Evolutionary conservation across 495 filamentous ascomycete genomes (phyloP).

Genomic region (Hypoxylon lienhwacheense): DNA sequence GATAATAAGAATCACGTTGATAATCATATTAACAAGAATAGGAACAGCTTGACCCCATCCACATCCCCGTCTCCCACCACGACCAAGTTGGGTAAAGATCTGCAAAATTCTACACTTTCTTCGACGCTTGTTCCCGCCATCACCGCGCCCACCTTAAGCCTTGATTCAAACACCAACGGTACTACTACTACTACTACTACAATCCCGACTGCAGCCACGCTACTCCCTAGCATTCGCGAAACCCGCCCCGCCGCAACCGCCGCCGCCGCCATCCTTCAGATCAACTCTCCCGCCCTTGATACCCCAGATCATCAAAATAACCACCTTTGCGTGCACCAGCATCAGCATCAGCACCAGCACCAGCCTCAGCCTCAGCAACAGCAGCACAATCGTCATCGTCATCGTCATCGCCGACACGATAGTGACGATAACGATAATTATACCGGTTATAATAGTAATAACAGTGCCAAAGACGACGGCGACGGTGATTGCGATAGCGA

Average conservation of each 20-base stretch:
- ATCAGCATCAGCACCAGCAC: neutral
- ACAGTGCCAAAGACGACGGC: slow-evolving; percentile 1
- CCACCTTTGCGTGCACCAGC: no score
- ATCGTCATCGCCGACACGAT: neutral
- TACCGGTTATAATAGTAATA: neutral
- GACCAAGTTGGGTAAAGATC: slow-evolving; percentile 24
- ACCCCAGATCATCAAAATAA: no score
- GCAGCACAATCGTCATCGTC: neutral
- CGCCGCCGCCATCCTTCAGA: slow-evolving; percentile 7
- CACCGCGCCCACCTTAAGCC: slow-evolving; percentile 7
- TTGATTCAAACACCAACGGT: slow-evolving; percentile 3
- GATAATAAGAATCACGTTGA: no score
- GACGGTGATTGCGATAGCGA: slow-evolving; percentile 3
- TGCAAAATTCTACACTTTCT: slow-evolving; percentile 31
- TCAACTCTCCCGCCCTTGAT: slow-evolving; percentile 8
- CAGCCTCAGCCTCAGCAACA: neutral
- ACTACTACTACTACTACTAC: neutral
- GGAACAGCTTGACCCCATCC: slow-evolving; percentile 6
- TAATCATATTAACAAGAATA: no score
- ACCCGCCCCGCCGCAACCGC: slow-evolving; percentile 17
- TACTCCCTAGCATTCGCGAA: slow-evolving; percentile 36
- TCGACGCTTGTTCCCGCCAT: slow-evolving; percentile 23
- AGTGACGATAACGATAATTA: neutral
- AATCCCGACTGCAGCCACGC: slow-evolving; percentile 11
- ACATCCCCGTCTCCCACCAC: slow-evolving; percentile 9